Conservation (phyloP, 257 asterid genomes). For the Oldenlandia corymbosa region DNA sequence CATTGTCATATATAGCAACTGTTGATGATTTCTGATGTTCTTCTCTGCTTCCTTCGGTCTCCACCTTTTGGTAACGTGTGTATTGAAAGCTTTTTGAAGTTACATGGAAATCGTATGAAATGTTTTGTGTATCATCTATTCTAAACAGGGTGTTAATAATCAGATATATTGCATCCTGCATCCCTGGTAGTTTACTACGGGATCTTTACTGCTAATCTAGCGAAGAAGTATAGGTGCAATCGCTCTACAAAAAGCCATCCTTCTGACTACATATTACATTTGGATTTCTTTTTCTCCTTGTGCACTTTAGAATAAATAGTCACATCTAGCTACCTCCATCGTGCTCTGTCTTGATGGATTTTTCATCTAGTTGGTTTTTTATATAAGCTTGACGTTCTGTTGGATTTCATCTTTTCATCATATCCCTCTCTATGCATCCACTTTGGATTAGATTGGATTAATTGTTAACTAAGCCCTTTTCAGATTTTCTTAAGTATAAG, state of each 20-base stretch:
- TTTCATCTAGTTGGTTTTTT: background rate
- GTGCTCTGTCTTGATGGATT: no score
- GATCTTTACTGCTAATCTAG: no score
- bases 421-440: background rate
- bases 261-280: background rate
- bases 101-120: no score
- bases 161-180: background rate
- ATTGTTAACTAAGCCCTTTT: background rate
- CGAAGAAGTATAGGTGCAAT: background rate
- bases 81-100: background rate
- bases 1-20: background rate
- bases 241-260: background rate
- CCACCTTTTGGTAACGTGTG: background rate
- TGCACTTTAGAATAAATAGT: no score
- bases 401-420: background rate
- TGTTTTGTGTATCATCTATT: background rate
- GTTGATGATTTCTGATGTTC: background rate
- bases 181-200: background rate
- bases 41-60: background rate
- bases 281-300: no score
- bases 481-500: background rate
- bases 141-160: background rate
- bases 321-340: no score
- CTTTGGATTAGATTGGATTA: background rate
- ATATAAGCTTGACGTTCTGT: background rate